Base-by-base conservation (phyloP, 331 rosid species). In the Pyracantha coccinea region DNA sequence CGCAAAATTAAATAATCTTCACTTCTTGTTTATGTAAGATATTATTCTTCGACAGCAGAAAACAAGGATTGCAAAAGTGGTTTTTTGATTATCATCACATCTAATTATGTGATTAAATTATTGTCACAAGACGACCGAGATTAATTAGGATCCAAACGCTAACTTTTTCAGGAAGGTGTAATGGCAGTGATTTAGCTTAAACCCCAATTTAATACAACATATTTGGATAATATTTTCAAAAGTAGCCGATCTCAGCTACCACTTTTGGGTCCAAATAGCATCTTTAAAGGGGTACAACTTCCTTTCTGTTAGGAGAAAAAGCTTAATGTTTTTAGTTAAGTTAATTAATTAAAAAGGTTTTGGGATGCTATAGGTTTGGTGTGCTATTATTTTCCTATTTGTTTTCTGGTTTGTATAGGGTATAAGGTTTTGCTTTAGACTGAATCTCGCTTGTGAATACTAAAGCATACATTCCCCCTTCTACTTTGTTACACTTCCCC, bases 401-500 rank as follows among this genome's bases (percentile, higher is more conserved):
- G n/a, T 55, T 15, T 38, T 17, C 16, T 20, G 59, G 29, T 52
- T 38, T 69, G 50, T 54, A 29, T 35, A 9, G 6, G 45, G 72
- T 15, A 16, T 28, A 57, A 52, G 76, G 60, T 32, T 27, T 27
- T 63, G 72, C 54, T 29, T 5, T 45, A 73, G 64, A 63, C 6
- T 53, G 70, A 68, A 77, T 68, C 63, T 73, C 20, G 17, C 2
- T 7, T 62, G 45, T 53, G 68, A 68, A 23, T 10, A 5, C 76
- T 8, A 57, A 55, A 79, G 74, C 17, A 72, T 68, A 68, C 68
- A 73, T 50, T 67, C 79, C 19, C 24, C 47, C 73, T 72, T 28
- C 62, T 72, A 35, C 66, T 72, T 61, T 72, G 19, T 77, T 60
- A 45, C 66, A 55, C 71, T 52, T 33, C 38, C 64, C 52, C 71